These are phyloP conservation scores for Medicago ruthenica DNA, from an alignment of 306 rosid genomes.

Conservation along the genomic window DNA sequence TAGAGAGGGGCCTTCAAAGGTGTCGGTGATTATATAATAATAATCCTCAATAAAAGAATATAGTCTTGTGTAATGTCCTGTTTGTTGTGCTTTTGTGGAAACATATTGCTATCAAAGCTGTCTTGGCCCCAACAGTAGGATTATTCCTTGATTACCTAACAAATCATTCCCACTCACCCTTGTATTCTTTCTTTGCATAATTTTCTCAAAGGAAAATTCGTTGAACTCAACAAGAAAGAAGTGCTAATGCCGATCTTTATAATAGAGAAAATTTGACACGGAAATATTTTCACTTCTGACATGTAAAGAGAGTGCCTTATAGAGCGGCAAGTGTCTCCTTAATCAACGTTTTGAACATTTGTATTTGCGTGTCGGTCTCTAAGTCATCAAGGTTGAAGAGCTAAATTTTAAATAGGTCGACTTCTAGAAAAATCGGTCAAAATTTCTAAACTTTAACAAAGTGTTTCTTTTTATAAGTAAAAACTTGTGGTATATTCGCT, in stretches of 20 bases:
- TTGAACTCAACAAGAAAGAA: slow-evolving; percentile 12
- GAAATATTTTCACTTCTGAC: neutral
- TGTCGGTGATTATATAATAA: slow-evolving; percentile 49
- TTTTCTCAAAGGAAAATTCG: slow-evolving; percentile 11
- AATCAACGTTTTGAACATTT: too few species aligned
- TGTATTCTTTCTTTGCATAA: slow-evolving; percentile 4
- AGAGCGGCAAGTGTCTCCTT: too few species aligned
- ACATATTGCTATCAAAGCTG: slow-evolving; percentile 38
- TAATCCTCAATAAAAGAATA: slow-evolving; percentile 23
- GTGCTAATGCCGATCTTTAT: neutral
- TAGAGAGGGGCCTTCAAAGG: slow-evolving; percentile 27
- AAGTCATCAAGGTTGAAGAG: too few species aligned
- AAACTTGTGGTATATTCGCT: too few species aligned
- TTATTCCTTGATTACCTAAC: slow-evolving; percentile 46
- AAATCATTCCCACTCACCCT: slow-evolving; percentile 32
- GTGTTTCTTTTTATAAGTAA: too few species aligned
- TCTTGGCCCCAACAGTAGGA: slow-evolving; percentile 36
- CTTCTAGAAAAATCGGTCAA: too few species aligned
- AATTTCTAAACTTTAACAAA: too few species aligned
- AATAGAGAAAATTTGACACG: neutral
- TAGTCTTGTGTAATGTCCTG: slow-evolving; percentile 23
- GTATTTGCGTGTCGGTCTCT: too few species aligned
- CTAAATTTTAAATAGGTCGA: too few species aligned
- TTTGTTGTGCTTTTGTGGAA: slow-evolving; percentile 43
- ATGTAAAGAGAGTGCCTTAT: too few species aligned